Evolutionary conservation across 1,284 basidiomycete species (phyloP).

Genomic region (Boletus subluridellus): DNA sequence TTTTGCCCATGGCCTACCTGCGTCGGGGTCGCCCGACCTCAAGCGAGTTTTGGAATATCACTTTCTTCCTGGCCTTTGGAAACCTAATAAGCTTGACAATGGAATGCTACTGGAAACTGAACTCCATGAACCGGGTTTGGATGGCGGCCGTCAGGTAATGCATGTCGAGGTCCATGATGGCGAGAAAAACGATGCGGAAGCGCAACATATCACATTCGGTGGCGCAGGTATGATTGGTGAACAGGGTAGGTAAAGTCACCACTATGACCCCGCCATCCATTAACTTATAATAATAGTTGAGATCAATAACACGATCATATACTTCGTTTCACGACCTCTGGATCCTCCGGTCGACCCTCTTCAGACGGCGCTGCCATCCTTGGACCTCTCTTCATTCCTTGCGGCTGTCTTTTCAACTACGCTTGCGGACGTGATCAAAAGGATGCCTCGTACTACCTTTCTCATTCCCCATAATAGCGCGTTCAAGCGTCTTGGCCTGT

Average conservation of each 20-base stretch:
- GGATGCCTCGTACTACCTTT: conserved; percentile 71
- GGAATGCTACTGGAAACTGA: conserved; percentile 79
- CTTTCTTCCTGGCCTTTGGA: conserved; percentile 78
- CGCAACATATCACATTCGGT: conserved; percentile 74
- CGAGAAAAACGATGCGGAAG: conserved; percentile 43
- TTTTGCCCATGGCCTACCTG: conserved; percentile 56
- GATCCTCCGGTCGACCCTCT: conserved; percentile 80
- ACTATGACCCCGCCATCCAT: background rate
- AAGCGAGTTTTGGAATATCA: conserved; percentile 76
- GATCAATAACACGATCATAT: conserved; percentile 79
- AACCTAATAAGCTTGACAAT: conserved; percentile 64
- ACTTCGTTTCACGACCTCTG: conserved; percentile 83
- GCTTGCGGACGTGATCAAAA: conserved; percentile 68
- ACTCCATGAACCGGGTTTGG: conserved; percentile 64
- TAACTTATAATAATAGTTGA: conserved; percentile 47
- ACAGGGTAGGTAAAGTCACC: conserved; percentile 50
- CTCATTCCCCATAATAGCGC: conserved; percentile 88
- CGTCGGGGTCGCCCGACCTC: conserved; percentile 63
- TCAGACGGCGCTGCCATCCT: conserved; percentile 76
- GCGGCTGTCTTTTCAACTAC: conserved; percentile 84
- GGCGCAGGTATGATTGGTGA: conserved; percentile 79
- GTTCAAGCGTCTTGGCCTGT: conserved; percentile 77
- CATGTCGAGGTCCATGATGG: conserved; percentile 60
- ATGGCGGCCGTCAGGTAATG: conserved; percentile 70
- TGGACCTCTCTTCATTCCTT: conserved; percentile 86